phyloP scores from a whole-genome alignment of 1,284 basidiomycete genomes.

The Ustilago shanxiensis region DNA sequence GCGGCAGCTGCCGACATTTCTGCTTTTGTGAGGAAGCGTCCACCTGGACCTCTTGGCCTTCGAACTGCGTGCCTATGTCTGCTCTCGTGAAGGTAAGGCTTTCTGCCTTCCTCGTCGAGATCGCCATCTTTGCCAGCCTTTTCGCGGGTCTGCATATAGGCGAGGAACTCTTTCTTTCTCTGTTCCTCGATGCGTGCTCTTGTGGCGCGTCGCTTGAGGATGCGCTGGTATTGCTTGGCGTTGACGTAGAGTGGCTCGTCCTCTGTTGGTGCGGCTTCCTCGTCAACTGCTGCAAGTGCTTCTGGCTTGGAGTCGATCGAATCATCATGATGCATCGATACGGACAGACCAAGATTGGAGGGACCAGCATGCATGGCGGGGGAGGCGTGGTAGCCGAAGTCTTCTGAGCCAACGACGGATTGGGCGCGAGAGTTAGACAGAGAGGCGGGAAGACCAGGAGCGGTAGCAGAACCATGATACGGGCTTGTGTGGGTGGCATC shows the following conservation, averaged over 20 bases:
- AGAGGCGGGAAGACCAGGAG: slow-evolving; percentile 20
- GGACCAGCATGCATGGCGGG: slow-evolving; percentile 24
- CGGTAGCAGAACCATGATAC: slow-evolving; percentile 35
- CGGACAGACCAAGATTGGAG: slow-evolving; percentile 43
- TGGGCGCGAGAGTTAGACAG: slow-evolving; percentile 38
- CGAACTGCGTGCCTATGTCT: slow-evolving; percentile 98
- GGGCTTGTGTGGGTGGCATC: slow-evolving; percentile 29
- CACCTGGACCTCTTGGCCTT: slow-evolving; percentile 93
- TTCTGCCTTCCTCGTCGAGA: slow-evolving; percentile 61
- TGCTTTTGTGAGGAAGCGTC: slow-evolving; percentile 80
- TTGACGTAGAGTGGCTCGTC: slow-evolving; percentile 69
- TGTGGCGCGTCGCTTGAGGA: slow-evolving; percentile 63
- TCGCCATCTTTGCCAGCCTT: slow-evolving; percentile 45
- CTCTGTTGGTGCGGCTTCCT: slow-evolving; percentile 42
- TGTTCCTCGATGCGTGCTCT: slow-evolving; percentile 65
- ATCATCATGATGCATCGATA: slow-evolving; percentile 28
- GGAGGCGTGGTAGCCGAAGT: slow-evolving; percentile 35
- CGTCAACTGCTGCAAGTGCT: slow-evolving; percentile 6
- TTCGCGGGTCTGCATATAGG: slow-evolving; percentile 54
- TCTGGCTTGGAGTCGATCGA: slow-evolving; percentile 22
- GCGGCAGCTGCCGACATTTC: slow-evolving; percentile 37
- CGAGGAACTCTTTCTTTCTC: slow-evolving; percentile 56
- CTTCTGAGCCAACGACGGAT: slow-evolving; percentile 38
- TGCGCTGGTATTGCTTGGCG: slow-evolving; percentile 68
- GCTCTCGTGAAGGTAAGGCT: slow-evolving; percentile 97